Evolutionary conservation across 2,329 filamentous ascomycete species (phyloP), one percentile per base, ranked within the genome.

Genomic region (Byssothecium circinans): DNA sequence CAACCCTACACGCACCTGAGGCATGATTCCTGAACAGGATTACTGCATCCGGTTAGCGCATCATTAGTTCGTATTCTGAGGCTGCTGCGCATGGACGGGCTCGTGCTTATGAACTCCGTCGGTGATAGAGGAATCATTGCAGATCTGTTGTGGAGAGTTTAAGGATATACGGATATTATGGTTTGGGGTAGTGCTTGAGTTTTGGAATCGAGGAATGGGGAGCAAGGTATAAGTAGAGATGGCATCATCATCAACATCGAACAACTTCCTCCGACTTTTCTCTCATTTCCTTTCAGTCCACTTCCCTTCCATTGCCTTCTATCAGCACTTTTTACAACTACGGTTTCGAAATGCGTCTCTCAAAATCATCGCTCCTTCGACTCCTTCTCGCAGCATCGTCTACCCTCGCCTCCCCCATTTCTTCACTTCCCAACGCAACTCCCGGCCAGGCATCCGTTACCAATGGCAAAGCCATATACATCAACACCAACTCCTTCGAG

Each of bases 401-500:
- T n/a, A 14, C 8, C 12, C 14, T n/a, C 14, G 29, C 29, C 4
- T 32, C 29, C 12, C 8, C 29, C 29, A 32, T 32, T 10, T 25
- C 23, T 10, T 25, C 23, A 25, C 23, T 10, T 10, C 10, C 23
- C 10, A 10, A 25, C 23, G 23, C 23, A 10, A 25, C 10, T 25
- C 23, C 23, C 6, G 42, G 22, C 5, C 43, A 18, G 33, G 15
- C 6, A 33, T 38, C 22, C 18, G 19, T 20, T 19, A 30, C 18
- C n/a, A 41, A 35, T 2, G 49, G 49, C 3, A 79, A 78, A 58
- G 81, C 80, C 0, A 58, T 83, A 15, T 85, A 85, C 62, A 66
- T 83, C 44, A 66, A 82, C 32, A 81, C 77, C 29, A 86, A 85
- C 54, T 73, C 78, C 2, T 64, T 61, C 8, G 54, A 73, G 0